Percentiles rank a stretch among this genome's conserved stretches.
Conservation (phyloP, 805 yeast species). For the Suhomyces xylopsoci region DNA sequence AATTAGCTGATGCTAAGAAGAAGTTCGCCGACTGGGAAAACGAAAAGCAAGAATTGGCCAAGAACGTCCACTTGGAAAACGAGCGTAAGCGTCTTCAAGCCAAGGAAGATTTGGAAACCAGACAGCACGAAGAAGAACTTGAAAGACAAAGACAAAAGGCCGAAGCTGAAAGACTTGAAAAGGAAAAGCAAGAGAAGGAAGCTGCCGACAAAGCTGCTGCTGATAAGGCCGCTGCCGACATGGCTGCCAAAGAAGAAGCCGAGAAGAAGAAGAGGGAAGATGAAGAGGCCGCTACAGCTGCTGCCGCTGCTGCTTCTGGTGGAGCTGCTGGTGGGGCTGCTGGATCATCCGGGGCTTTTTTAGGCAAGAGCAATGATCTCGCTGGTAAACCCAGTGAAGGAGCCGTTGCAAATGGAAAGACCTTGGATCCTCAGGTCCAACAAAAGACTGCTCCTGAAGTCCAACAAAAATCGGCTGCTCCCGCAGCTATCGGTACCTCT, state of each 20-base stretch:
- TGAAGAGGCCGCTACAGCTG: background rate
- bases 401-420: slow-evolving; percentile 7
- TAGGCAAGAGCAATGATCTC: slow-evolving; percentile 32
- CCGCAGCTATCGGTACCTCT: background rate
- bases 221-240: slow-evolving; percentile 29
- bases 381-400: slow-evolving; percentile 17
- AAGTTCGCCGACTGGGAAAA: slow-evolving; percentile 42
- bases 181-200: slow-evolving; percentile 22
- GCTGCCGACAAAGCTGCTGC: slow-evolving; percentile 19
- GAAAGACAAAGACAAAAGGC: slow-evolving; percentile 13
- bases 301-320: background rate
- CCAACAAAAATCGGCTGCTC: background rate
- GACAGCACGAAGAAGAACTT: slow-evolving; percentile 14
- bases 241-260: slow-evolving; percentile 33
- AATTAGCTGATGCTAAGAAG: slow-evolving; percentile 42
- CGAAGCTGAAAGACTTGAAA: slow-evolving; percentile 12
- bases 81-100: slow-evolving; percentile 39
- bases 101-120: slow-evolving; percentile 28
- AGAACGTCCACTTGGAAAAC: slow-evolving; percentile 32
- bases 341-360: slow-evolving; percentile 11
- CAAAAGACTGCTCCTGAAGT: background rate
- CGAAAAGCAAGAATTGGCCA: slow-evolving; percentile 44
- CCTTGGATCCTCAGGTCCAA: background rate
- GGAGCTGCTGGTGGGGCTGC: background rate
- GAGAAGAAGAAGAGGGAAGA: slow-evolving; percentile 14